phyloP scores from a whole-genome alignment of 1,284 basidiomycete genomes.

The Cutaneotrichosporon cavernicola region DNA sequence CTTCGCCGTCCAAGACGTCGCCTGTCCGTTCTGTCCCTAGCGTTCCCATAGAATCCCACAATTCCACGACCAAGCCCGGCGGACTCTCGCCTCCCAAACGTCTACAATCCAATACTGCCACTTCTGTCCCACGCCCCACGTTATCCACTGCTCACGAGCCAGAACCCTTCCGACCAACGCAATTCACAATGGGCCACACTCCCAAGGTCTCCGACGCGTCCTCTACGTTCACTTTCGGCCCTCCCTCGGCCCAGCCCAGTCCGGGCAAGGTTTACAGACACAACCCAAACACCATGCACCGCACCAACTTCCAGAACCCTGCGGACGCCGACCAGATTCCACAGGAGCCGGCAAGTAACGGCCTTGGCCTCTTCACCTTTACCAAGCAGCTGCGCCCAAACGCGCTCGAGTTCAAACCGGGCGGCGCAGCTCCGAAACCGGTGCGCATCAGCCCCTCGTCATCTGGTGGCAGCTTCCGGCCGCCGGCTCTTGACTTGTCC shows the following conservation, averaged over 20 bases:
- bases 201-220: conserved; percentile 1
- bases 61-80: not conserved
- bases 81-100: conserved; percentile 5
- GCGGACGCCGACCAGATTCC: not conserved
- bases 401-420: conserved; percentile 13
- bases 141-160: not conserved
- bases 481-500: conserved; percentile 8
- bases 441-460: not conserved
- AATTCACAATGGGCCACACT: not conserved
- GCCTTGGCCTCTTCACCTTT: conserved; percentile 25
- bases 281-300: not conserved
- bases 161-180: not conserved
- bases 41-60: not conserved
- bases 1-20: conserved; percentile 4
- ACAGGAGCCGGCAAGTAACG: conserved; percentile 1
- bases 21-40: not conserved
- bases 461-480: not conserved
- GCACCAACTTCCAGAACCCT: not conserved
- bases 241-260: conserved; percentile 1
- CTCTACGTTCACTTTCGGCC: conserved; percentile 8
- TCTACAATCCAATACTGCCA: not conserved
- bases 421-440: not conserved
- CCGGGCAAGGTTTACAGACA: not conserved
- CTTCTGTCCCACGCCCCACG: not conserved
- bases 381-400: conserved; percentile 19